phyloP scores from a whole-genome alignment of 345 rosid genomes.

The Barbarea vulgaris region DNA sequence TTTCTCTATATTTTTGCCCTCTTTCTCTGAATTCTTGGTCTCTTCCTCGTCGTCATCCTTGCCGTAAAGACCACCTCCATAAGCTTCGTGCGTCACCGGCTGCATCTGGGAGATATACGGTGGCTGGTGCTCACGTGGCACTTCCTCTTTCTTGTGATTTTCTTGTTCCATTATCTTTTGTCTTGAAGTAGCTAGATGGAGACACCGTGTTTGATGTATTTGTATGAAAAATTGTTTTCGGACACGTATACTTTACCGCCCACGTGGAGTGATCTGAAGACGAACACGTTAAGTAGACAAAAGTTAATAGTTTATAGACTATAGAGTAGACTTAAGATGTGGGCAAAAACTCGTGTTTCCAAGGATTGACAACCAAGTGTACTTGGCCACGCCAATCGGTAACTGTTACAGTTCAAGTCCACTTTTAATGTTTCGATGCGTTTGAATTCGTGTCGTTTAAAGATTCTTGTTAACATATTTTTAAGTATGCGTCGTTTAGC shows the following conservation, averaged over 20 bases:
- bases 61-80: slow-evolving; percentile 72
- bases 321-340: no score
- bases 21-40: not conserved
- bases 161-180: slow-evolving; percentile 42
- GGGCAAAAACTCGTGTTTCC: no score
- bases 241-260: not conserved
- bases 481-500: no score
- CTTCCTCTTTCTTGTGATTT: slow-evolving; percentile 29
- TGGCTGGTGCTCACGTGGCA: slow-evolving; percentile 39
- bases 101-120: slow-evolving; percentile 53
- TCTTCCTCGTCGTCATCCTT: slow-evolving; percentile 41
- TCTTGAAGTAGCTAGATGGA: not conserved
- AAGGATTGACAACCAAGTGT: no score
- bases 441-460: no score
- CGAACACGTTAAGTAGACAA: not conserved
- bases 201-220: not conserved
- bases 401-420: no score
- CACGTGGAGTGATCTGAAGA: not conserved
- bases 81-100: slow-evolving; percentile 59
- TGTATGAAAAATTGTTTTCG: not conserved
- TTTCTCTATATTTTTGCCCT: slow-evolving; percentile 4
- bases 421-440: no score
- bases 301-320: no score
- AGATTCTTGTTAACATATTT: no score
- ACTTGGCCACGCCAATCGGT: no score